These are phyloP conservation scores for Calycina marina DNA, from an alignment of 2,329 filamentous ascomycete genomes.

Conservation along the genomic window DNA sequence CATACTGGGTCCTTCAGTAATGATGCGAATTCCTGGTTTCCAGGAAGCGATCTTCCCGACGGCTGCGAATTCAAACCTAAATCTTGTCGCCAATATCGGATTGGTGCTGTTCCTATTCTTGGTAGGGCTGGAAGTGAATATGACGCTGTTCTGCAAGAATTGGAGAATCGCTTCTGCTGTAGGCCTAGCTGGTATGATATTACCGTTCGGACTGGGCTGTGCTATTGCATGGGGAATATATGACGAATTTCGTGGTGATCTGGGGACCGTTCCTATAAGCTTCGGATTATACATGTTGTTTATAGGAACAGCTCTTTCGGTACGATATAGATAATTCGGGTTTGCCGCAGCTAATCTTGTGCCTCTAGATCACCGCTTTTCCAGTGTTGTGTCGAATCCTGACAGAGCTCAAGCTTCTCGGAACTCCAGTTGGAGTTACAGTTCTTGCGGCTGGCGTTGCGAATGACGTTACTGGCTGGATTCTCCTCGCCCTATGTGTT, in stretches of 20 bases:
- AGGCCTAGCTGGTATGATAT: constrained; percentile 60
- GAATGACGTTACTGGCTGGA: constrained; percentile 86
- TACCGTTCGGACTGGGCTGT: constrained; percentile 72
- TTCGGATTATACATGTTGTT: constrained; percentile 60
- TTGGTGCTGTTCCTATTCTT: constrained; percentile 77
- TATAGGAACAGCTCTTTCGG: constrained; percentile 77
- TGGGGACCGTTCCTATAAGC: constrained; percentile 37
- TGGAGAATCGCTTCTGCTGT: constrained; percentile 71
- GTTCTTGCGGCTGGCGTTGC: constrained; percentile 82
- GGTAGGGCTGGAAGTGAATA: constrained; percentile 75
- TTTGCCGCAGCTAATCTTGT: constrained; percentile 1
- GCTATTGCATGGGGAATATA: constrained; percentile 74
- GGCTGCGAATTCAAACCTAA: constrained; percentile 60
- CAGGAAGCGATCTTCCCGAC: constrained; percentile 60
- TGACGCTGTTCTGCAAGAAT: constrained; percentile 62
- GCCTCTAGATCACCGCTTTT: constrained; percentile 60
- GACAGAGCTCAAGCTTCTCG: constrained; percentile 75
- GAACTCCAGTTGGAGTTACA: constrained; percentile 73
- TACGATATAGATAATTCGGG: constrained; percentile 2
- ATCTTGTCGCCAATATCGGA: constrained; percentile 68
- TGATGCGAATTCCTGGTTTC: constrained; percentile 77
- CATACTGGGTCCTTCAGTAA: constrained; percentile 71
- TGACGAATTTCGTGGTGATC: constrained; percentile 43
- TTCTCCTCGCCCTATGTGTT: constrained; percentile 82
- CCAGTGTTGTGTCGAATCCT: constrained; percentile 89